Evolutionary conservation across 352 stramenopile genomes (phyloP), one percentile per base, ranked within the genome.

Genomic region (Thalassiosira mediterranea): DNA sequence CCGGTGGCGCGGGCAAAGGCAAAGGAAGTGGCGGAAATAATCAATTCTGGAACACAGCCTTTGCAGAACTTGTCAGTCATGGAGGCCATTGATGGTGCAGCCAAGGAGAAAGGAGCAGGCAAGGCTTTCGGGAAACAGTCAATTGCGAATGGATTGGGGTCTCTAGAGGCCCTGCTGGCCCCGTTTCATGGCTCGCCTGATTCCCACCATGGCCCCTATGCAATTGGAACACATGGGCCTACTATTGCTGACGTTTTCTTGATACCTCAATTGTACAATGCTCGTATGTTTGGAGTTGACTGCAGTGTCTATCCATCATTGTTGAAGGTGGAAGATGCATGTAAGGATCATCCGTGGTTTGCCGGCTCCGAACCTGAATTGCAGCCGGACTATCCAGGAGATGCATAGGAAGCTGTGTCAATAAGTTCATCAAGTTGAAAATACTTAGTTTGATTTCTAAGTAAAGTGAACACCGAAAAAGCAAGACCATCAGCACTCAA

Each of bases 211-310:
- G 83, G 83, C 46, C 77, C 75, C 26, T 91, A 81, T 57, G 76
- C 53, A 80, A 59, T 69, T 95, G 93, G 87, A 91, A 91, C 78
- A 64, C 95, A 73, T 88, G 90, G 51, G 72, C 97, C 86, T 66
- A 97, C 94, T 25, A 77, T 98, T 31, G 95, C 91, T 0, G 95
- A 98, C 78, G 58, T 94, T 19, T 97, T 91, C 71, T 79, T 98
- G 21, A 83, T 96, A 56, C 95, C 95, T 15, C 95, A 98, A 74
- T 77, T 98, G 11, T 96, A 96, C 89, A 97, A 98, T 75, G 95
- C 94, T 47, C 86, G 90, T 60, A 86, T 90, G 28, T 95, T 97
- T 68, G 87, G 88, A 15, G 89, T 98, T 25, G 93, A 98, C 73
- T 92, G 97, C 79, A 76, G 86, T 60, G 17, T 86, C 1, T 98